phyloP scores from a whole-genome alignment of 495 filamentous ascomycete genomes.

The Daldinia decipiens region DNA sequence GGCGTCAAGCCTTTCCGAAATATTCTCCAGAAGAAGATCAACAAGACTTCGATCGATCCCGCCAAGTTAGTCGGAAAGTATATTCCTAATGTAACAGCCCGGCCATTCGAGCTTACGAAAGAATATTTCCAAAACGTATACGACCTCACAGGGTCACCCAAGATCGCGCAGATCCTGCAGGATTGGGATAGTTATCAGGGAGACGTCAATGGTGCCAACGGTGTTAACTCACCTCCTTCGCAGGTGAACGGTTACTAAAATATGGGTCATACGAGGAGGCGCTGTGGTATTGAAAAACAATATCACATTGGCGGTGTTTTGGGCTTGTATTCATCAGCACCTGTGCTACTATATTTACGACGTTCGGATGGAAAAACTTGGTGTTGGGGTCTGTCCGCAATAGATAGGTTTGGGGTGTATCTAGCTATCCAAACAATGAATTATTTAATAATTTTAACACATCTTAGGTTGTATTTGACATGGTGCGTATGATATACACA shows the following conservation, averaged over 20 bases:
- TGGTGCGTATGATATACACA: not conserved
- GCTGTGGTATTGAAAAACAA: slow-evolving; percentile 4
- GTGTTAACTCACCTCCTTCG: slow-evolving; percentile 26
- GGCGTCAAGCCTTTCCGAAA: slow-evolving; percentile 98
- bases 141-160: slow-evolving; percentile 88
- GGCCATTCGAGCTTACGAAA: slow-evolving; percentile 93
- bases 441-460: slow-evolving; percentile 2
- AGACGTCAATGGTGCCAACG: slow-evolving; percentile 44
- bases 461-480: not conserved
- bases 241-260: slow-evolving; percentile 39
- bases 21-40: slow-evolving; percentile 99
- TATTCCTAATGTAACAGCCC: slow-evolving; percentile 97
- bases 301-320: slow-evolving; percentile 5
- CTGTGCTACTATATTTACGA: slow-evolving; percentile 22
- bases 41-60: slow-evolving; percentile 97
- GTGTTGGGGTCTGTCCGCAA: slow-evolving; percentile 16
- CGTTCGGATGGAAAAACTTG: slow-evolving; percentile 12
- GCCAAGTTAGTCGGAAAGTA: slow-evolving; percentile 97
- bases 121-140: slow-evolving; percentile 99
- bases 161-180: slow-evolving; percentile 87
- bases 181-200: slow-evolving; percentile 79
- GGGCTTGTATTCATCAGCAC: slow-evolving; percentile 30
- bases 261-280: not conserved
- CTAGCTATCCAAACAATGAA: not conserved
- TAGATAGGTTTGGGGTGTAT: slow-evolving; percentile 21